These are phyloP conservation scores for Danielia oregonensis DNA, from an alignment of 805 yeast species.

Conservation along the genomic window DNA sequence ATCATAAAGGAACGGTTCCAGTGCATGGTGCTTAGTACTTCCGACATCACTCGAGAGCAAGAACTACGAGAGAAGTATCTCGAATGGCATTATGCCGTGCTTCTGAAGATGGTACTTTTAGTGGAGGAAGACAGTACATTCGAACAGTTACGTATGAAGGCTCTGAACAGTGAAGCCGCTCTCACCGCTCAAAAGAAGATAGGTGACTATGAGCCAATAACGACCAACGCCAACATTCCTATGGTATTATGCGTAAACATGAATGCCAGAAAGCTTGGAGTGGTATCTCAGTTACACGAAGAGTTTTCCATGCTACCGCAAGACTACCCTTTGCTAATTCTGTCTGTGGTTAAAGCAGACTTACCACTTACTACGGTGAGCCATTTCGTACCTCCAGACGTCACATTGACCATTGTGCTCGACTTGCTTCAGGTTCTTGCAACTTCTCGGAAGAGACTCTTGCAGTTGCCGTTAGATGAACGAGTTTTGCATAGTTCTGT, in stretches of 20 bases:
- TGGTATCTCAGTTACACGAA: background rate
- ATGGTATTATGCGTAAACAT: background rate
- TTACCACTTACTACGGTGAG: no score
- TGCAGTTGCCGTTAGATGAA: conserved; percentile 4
- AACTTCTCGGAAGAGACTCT: conserved; percentile 5
- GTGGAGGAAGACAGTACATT: conserved; percentile 3
- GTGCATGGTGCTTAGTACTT: conserved; percentile 1
- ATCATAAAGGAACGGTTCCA: conserved; percentile 4
- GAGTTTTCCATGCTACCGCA: no score
- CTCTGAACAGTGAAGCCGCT: no score
- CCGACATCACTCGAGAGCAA: conserved; percentile 2
- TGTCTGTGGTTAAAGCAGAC: background rate
- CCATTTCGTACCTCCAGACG: background rate
- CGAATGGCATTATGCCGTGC: conserved; percentile 11
- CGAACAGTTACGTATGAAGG: conserved; percentile 2
- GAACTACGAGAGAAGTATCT: conserved; percentile 5
- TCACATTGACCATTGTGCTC: background rate
- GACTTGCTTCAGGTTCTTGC: conserved; percentile 7
- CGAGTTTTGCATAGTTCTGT: conserved; percentile 5
- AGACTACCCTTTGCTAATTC: background rate
- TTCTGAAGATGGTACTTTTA: conserved; percentile 5
- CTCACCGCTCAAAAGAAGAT: background rate
- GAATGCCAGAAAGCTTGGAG: background rate
- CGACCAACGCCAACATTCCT: background rate
- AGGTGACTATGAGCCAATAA: background rate